Evolutionary conservation across 1,139 yeast genomes (phyloP).

Genomic region (Hansenula sp.): DNA sequence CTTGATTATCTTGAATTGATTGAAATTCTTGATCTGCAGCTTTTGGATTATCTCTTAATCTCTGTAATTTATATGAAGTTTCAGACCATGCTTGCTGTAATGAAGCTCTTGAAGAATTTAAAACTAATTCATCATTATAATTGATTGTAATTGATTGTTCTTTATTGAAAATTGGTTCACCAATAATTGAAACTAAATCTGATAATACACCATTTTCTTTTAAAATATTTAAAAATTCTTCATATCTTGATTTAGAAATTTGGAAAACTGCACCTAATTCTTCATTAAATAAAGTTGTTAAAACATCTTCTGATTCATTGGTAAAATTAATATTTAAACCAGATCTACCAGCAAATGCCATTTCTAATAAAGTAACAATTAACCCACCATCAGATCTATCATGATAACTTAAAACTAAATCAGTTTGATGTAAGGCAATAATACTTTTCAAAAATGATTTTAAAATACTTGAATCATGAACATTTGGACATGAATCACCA

Average conservation of each 20-base stretch:
- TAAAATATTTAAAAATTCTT: slow-evolving; percentile 52
- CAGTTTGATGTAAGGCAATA: slow-evolving; percentile 61
- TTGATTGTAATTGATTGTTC: slow-evolving; percentile 48
- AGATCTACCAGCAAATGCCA: slow-evolving; percentile 95
- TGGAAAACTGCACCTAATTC: slow-evolving; percentile 98
- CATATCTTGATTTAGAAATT: slow-evolving; percentile 49
- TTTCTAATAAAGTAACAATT: slow-evolving; percentile 78
- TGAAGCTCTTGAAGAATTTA: slow-evolving; percentile 56
- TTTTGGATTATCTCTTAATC: slow-evolving; percentile 89
- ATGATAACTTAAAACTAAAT: slow-evolving; percentile 81
- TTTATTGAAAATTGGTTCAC: slow-evolving; percentile 52
- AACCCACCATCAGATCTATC: slow-evolving; percentile 98
- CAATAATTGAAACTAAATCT: slow-evolving; percentile 57
- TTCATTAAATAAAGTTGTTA: slow-evolving; percentile 76
- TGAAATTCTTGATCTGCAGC: slow-evolving; percentile 85
- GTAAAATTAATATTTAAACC: slow-evolving; percentile 55
- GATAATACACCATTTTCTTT: slow-evolving; percentile 53
- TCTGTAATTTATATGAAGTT: slow-evolving; percentile 88
- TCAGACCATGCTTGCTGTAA: slow-evolving; percentile 84
- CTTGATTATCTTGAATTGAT: slow-evolving; percentile 68
- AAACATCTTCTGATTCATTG: slow-evolving; percentile 29
- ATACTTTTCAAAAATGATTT: slow-evolving; percentile 69
- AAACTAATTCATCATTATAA: slow-evolving; percentile 42
- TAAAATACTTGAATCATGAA: slow-evolving; percentile 59
- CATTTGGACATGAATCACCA: slow-evolving; percentile 82